A percentile compares a stretch with the other conserved stretches of the same genome.
phyloP scores from a whole-genome alignment of 2,329 filamentous ascomycete species.

The Hypomyces rosellus region DNA sequence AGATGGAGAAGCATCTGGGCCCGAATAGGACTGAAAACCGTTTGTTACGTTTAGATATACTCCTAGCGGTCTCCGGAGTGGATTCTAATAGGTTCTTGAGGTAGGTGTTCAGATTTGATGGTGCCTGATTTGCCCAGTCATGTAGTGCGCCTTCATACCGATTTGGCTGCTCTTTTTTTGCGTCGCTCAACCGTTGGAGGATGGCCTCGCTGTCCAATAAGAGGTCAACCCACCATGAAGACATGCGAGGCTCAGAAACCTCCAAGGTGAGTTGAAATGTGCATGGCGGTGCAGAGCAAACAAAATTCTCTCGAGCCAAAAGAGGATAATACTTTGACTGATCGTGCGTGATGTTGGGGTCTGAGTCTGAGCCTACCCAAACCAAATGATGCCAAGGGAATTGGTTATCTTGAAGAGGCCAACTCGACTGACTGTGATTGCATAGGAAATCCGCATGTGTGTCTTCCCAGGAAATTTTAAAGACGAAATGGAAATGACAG shows the following conservation, averaged over 20 bases:
- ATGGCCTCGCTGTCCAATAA: slow-evolving; percentile 43
- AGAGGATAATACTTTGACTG: slow-evolving; percentile 34
- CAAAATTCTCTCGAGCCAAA: slow-evolving; percentile 30
- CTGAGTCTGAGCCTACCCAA: slow-evolving; percentile 27
- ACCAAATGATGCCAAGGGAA: slow-evolving; percentile 36
- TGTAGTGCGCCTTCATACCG: slow-evolving; percentile 40
- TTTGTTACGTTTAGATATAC: slow-evolving; percentile 52
- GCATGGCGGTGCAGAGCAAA: slow-evolving; percentile 38
- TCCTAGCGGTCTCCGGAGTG: slow-evolving; percentile 30
- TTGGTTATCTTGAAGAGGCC: slow-evolving; percentile 28
- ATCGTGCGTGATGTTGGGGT: slow-evolving; percentile 19
- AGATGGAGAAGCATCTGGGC: slow-evolving; percentile 41
- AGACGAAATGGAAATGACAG: slow-evolving; percentile 37
- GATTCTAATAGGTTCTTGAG: slow-evolving; percentile 42
- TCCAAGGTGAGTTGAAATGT: slow-evolving; percentile 39
- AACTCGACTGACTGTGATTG: slow-evolving; percentile 24
- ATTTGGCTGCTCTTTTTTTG: slow-evolving; percentile 39
- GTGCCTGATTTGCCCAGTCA: slow-evolving; percentile 34
- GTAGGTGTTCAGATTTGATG: slow-evolving; percentile 44
- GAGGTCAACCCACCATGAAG: slow-evolving; percentile 33
- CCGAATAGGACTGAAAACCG: slow-evolving; percentile 50
- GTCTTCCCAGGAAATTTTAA: slow-evolving; percentile 30
- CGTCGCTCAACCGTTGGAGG: slow-evolving; percentile 30
- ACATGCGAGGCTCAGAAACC: slow-evolving; percentile 44
- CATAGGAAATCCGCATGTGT: slow-evolving; percentile 24